Conservation (phyloP, 2,329 filamentous ascomycete species). For the Xylariaceae sp. region DNA sequence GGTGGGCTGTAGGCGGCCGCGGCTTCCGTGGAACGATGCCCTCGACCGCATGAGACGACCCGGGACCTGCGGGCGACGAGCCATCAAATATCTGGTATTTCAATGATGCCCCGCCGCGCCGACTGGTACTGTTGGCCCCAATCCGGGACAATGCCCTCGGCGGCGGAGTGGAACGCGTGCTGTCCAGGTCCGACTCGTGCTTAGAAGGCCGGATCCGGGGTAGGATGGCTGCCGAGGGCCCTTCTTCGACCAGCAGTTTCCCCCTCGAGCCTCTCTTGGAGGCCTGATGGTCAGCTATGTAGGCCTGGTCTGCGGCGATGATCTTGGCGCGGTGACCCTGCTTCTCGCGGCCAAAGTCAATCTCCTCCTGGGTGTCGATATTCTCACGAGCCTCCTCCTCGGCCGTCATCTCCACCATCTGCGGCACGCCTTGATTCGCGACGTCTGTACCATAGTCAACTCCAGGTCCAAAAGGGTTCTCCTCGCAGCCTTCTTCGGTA, state of each 20-base stretch:
- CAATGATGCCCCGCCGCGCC: conserved; percentile 40
- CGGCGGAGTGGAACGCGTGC: conserved; percentile 44
- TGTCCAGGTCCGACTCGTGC: conserved; percentile 49
- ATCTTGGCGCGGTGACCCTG: conserved; percentile 68
- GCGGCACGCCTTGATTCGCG: conserved; percentile 62
- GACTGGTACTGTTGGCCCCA: conserved; percentile 26
- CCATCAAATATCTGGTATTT: conserved; percentile 55
- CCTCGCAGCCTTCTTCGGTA: conserved; percentile 73
- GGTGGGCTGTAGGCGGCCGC: conserved; percentile 71
- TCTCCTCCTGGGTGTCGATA: conserved; percentile 54
- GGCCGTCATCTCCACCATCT: conserved; percentile 55
- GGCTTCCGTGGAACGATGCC: conserved; percentile 54
- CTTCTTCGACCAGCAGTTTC: conserved; percentile 40
- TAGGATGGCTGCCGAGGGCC: conserved; percentile 47
- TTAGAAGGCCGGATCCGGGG: conserved; percentile 56
- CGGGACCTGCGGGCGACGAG: conserved; percentile 49
- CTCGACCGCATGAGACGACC: conserved; percentile 39
- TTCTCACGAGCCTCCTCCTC: conserved; percentile 65
- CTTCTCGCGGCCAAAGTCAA: conserved; percentile 39
- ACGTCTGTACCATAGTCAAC: conserved; percentile 59
- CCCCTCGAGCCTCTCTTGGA: conserved; percentile 16
- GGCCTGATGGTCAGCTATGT: conserved; percentile 52
- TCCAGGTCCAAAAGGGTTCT: conserved; percentile 80
- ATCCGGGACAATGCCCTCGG: conserved; percentile 32
- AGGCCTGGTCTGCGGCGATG: conserved; percentile 66